Evolutionary conservation across 495 filamentous ascomycete species (phyloP).

Genomic region (Talaromyces liani): DNA sequence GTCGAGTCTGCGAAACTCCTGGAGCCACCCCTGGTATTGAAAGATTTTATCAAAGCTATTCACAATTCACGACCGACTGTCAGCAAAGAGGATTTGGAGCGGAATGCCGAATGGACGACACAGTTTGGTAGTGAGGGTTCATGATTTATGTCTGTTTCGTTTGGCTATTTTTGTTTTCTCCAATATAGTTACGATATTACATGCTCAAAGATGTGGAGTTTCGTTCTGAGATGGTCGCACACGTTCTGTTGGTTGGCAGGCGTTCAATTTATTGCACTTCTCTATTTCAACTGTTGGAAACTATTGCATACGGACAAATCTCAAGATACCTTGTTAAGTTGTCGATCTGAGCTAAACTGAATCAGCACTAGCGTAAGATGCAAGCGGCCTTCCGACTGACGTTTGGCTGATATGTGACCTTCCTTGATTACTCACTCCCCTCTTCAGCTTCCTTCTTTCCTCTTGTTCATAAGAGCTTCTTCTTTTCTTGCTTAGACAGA

Average conservation of each 20-base stretch:
- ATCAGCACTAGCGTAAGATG: neutral
- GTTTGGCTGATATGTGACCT: neutral
- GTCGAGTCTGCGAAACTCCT: constrained; percentile 74
- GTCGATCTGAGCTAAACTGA: neutral
- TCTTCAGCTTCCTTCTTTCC: neutral
- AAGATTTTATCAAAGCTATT: constrained; percentile 93
- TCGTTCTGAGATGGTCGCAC: neutral
- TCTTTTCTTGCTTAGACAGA: neutral
- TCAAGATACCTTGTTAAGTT: neutral
- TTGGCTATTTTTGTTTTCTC: neutral
- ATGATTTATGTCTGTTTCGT: constrained; percentile 15
- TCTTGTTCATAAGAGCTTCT: neutral
- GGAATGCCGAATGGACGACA: constrained; percentile 87
- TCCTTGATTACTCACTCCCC: neutral
- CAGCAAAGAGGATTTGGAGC: constrained; percentile 69
- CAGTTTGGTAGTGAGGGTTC: constrained; percentile 95
- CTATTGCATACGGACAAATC: neutral
- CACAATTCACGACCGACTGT: constrained; percentile 84
- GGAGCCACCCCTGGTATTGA: constrained; percentile 78
- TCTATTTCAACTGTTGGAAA: neutral
- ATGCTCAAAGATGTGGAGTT: neutral
- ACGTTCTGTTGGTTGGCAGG: neutral
- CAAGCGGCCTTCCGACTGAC: neutral
- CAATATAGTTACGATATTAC: neutral
- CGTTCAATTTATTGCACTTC: neutral